phyloP scores from a whole-genome alignment of 208 protist genomes.

The Trypanosoma theileri region DNA sequence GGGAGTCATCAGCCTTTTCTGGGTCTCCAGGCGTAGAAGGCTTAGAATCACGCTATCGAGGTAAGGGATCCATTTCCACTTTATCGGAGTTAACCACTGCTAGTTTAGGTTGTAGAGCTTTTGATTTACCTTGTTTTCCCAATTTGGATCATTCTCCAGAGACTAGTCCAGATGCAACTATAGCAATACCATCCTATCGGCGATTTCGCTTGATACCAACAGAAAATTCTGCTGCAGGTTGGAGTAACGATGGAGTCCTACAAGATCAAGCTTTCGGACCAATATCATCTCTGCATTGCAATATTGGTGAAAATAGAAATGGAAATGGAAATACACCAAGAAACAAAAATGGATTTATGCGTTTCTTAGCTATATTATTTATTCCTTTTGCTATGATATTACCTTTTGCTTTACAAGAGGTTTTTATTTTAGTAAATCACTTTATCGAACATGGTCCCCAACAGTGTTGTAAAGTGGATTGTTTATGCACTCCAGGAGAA shows the following conservation, averaged over 20 bases:
- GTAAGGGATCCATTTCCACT: neutral
- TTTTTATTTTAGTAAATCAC: slow-evolving; percentile 22
- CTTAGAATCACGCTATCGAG: neutral
- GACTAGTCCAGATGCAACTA: neutral
- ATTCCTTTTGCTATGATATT: slow-evolving; percentile 8
- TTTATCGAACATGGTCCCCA: neutral
- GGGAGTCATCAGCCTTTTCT: neutral
- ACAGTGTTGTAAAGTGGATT: slow-evolving; percentile 1
- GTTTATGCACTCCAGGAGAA: slow-evolving; percentile 1
- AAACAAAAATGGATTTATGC: neutral
- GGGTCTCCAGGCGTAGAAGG: neutral
- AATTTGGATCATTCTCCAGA: neutral
- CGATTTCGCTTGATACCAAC: neutral
- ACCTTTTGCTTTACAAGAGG: slow-evolving; percentile 7
- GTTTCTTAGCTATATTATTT: slow-evolving; percentile 4
- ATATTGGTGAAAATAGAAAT: neutral
- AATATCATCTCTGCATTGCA: neutral
- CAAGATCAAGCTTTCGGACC: neutral
- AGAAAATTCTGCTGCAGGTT: neutral
- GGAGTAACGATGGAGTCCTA: neutral
- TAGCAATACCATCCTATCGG: neutral
- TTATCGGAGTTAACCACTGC: slow-evolving; percentile 6
- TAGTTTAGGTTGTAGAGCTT: neutral
- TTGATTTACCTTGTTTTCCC: slow-evolving; percentile 12
- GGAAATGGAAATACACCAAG: neutral